phyloP scores from a whole-genome alignment of 2,329 filamentous ascomycete genomes.

The Penicillium expansum region DNA sequence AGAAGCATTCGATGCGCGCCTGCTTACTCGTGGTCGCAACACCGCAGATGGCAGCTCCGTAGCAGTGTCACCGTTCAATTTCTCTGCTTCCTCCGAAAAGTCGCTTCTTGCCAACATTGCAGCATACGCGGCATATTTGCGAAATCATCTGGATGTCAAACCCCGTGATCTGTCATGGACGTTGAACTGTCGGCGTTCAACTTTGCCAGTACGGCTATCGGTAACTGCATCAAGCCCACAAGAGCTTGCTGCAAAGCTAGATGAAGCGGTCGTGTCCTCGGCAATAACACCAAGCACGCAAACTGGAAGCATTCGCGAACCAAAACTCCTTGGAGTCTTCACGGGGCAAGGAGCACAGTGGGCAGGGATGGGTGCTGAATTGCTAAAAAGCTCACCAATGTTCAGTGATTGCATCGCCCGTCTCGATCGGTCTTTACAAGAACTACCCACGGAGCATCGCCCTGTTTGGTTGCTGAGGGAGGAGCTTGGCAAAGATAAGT shows the following conservation, averaged over 20 bases:
- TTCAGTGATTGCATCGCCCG: conserved; percentile 13
- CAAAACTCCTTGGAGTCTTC: conserved; percentile 25
- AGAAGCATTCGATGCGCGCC: conserved; percentile 26
- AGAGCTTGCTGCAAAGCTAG: conserved; percentile 11
- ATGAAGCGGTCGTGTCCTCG: conserved; percentile 4
- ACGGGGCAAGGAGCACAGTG: conserved; percentile 36
- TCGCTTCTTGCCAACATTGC: conserved; percentile 14
- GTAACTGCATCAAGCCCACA: conserved; percentile 12
- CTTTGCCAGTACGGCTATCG: conserved; percentile 16
- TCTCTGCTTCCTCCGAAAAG: conserved; percentile 23
- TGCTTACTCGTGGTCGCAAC: not conserved
- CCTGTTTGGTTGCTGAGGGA: conserved; percentile 23
- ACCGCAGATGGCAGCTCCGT: not conserved
- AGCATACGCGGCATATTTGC: conserved; percentile 14
- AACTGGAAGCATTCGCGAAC: conserved; percentile 5
- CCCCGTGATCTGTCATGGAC: conserved; percentile 22
- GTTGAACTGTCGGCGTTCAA: conserved; percentile 22
- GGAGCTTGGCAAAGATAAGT: conserved; percentile 15
- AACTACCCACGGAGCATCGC: conserved; percentile 20
- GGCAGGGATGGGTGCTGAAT: conserved; percentile 28
- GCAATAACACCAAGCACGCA: conserved; percentile 5
- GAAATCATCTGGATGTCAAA: not conserved
- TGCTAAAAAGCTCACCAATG: conserved; percentile 13
- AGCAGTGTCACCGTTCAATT: conserved; percentile 17
- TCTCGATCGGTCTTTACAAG: conserved; percentile 19